These are phyloP conservation scores for Butyriboletus loyo DNA, from an alignment of 768 basidiomycete species.

Conservation along the genomic window DNA sequence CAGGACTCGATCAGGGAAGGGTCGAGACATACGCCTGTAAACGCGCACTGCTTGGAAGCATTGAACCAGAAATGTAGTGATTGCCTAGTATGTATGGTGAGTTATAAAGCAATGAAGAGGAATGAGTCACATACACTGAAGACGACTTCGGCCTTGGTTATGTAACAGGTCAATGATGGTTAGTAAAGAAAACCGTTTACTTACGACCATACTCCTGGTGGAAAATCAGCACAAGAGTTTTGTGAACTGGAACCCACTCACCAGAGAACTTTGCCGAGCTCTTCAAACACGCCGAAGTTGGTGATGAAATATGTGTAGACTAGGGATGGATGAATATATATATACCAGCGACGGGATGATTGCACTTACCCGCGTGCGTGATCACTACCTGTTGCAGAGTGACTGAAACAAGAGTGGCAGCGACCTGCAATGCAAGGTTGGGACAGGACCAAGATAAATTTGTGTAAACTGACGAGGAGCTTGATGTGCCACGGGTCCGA, in stretches of 20 bases:
- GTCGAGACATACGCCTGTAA: constrained; percentile 41
- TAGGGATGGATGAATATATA: constrained; percentile 17
- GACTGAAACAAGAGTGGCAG: constrained; percentile 46
- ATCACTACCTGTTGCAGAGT: constrained; percentile 55
- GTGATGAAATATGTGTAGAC: constrained; percentile 49
- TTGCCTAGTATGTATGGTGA: constrained; percentile 18
- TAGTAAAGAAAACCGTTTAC: not conserved
- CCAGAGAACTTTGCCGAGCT: constrained; percentile 40
- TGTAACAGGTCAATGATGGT: constrained; percentile 4
- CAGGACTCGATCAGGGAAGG: not conserved
- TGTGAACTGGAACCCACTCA: constrained; percentile 24
- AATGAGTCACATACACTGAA: constrained; percentile 39
- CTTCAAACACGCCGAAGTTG: constrained; percentile 32
- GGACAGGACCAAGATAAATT: not conserved
- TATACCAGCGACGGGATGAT: not conserved
- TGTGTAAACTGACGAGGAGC: constrained; percentile 40
- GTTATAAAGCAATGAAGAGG: not conserved
- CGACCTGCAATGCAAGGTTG: constrained; percentile 39
- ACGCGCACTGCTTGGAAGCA: constrained; percentile 51
- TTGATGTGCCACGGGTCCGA: constrained; percentile 49
- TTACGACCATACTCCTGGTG: constrained; percentile 22
- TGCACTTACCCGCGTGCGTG: constrained; percentile 43
- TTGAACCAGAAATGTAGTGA: constrained; percentile 53
- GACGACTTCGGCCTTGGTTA: constrained; percentile 44
- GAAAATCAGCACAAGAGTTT: not conserved